Percentiles rank a stretch among this genome's conserved stretches.
Conservation (phyloP, 169 alveolate genomes). For the Cryptosporidium parvum region DNA sequence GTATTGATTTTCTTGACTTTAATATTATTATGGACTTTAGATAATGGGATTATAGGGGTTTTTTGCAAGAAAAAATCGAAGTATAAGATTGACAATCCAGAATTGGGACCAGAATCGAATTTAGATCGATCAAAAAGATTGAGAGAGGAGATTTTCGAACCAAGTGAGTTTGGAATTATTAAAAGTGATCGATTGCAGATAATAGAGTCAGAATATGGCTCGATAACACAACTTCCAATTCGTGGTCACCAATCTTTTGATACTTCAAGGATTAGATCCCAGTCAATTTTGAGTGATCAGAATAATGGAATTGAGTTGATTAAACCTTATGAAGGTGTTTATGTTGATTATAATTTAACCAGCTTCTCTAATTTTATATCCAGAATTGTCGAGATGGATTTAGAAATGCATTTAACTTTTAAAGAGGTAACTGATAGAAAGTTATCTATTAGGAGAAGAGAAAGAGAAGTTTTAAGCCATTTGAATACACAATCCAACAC, state of each 20-base stretch:
- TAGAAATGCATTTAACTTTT: conserved; percentile 54
- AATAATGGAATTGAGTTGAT: conserved; percentile 2
- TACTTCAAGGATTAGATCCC: not conserved
- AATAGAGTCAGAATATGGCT: not conserved
- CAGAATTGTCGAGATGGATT: conserved; percentile 68
- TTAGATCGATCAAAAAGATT: conserved; percentile 64
- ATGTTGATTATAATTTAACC: conserved; percentile 28
- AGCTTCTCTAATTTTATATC: conserved; percentile 48
- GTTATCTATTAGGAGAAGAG: conserved; percentile 1
- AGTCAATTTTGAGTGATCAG: conserved; percentile 12
- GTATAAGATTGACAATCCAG: conserved; percentile 6
- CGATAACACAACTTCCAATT: not conserved
- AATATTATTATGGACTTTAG: not conserved
- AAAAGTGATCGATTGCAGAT: conserved; percentile 3
- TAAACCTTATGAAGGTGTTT: conserved; percentile 59
- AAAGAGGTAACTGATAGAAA: not conserved
- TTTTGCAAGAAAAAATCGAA: not conserved
- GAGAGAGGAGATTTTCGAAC: conserved; percentile 61
- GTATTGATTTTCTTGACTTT: not conserved
- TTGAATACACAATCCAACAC: not conserved
- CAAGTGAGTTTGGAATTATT: conserved; percentile 27
- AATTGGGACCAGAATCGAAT: conserved; percentile 11
- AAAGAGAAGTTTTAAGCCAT: not conserved
- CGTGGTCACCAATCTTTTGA: conserved; percentile 18
- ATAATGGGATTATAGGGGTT: not conserved